Evolutionary conservation across 2,329 filamentous ascomycete species (phyloP).

Genomic region (Exutisphaerella laricina): DNA sequence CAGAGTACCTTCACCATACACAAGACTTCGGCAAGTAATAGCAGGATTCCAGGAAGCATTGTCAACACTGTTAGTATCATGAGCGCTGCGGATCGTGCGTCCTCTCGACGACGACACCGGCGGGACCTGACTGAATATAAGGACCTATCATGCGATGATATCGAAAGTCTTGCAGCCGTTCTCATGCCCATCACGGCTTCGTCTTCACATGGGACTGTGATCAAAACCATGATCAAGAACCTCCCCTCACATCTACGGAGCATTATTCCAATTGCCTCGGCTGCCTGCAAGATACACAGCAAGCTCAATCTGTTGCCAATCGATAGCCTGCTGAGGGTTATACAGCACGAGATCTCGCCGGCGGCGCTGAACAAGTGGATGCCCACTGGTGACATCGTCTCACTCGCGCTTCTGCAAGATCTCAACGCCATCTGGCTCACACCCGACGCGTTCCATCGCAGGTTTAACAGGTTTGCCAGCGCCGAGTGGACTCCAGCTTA

Average conservation of each 20-base stretch:
- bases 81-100: background rate
- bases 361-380: conserved; percentile 11
- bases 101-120: background rate
- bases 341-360: conserved; percentile 15
- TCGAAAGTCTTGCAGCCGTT: conserved; percentile 17
- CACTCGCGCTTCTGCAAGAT: conserved; percentile 14
- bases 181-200: conserved; percentile 11
- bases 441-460: conserved; percentile 3
- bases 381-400: conserved; percentile 2
- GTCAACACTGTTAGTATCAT: too few relatives aligned
- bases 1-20: too few relatives aligned
- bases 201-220: conserved; percentile 3
- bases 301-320: conserved; percentile 21
- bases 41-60: too few relatives aligned
- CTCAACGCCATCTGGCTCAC: conserved; percentile 16
- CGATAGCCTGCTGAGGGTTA: conserved; percentile 16
- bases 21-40: too few relatives aligned
- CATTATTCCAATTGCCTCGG: conserved; percentile 7
- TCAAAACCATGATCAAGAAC: conserved; percentile 15
- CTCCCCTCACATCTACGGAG: conserved; percentile 22
- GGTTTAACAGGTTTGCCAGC: conserved; percentile 2
- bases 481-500: conserved; percentile 7
- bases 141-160: conserved; percentile 20
- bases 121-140: conserved; percentile 11
- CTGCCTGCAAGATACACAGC: conserved; percentile 4